Evolutionary conservation across 352 stramenopile species (phyloP), one percentile per base, ranked within the genome.

Genomic region (Plasmopara viticola): DNA sequence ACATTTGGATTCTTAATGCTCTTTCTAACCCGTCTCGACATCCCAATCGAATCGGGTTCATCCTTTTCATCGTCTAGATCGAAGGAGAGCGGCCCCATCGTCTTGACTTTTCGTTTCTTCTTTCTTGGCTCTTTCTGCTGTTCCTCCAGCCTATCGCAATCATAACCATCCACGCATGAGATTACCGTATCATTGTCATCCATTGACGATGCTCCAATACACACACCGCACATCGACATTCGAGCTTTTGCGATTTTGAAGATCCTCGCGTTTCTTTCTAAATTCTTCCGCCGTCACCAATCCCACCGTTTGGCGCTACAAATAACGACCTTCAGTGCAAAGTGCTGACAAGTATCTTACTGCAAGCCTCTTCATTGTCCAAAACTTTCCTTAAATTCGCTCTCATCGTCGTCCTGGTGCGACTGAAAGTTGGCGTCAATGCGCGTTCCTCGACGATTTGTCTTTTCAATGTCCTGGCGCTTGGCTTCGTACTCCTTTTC

Each of bases 251-350:
- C 60, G 54, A 18, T 75, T 81, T 49, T 82, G 68, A 33, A 90
- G 51, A 51, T 94, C 67, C 51, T 95, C 84, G n/a, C 86, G 76
- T 38, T 87, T 87, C 50, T 84, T 87, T 4, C 87, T 72, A 62
- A 97, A 98, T 62, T 98, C 93, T 57, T 96, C 83, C 0, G 91
- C 94, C 2, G 90, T 97, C n/a, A 98, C 93, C 13, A 98, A 66
- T 6, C 95, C 95, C 9, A 93, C 78, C 4, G 82, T 94, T 70
- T 94, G 84, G 6, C 84, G 71, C 79, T 91, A 46, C 9, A 64
- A 0, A 43, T 6, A 51, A 7, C 44, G 15, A 38, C 29, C 20
- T 31, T 25, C 20, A 38, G 31, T 34, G 18, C 2, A 46, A 4
- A 39, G 28, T n/a, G 31, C 14, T 20, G 38, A 13, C 4, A 13